These are phyloP conservation scores for Mollisia scopiformis DNA, from an alignment of 2,329 filamentous ascomycete species.

Conservation along the genomic window DNA sequence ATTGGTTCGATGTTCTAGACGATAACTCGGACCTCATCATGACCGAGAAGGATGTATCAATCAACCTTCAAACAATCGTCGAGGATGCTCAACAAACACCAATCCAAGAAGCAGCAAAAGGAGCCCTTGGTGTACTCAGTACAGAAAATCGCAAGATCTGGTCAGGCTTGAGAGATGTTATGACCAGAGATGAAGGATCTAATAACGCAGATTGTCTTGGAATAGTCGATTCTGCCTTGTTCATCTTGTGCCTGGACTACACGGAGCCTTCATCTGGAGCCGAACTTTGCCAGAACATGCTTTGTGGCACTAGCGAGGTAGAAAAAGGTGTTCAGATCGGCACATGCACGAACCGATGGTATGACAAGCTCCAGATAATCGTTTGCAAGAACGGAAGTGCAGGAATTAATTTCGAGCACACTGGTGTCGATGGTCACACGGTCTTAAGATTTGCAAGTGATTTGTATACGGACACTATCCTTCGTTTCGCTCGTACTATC, in stretches of 20 bases:
- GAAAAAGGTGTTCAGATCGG: slow-evolving; percentile 94
- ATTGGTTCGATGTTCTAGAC: slow-evolving; percentile 98
- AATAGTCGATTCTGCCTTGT: slow-evolving; percentile 92
- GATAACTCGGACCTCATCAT: slow-evolving; percentile 95
- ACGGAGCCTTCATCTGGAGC: slow-evolving; percentile 81
- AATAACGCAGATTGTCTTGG: slow-evolving; percentile 97
- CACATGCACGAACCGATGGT: slow-evolving; percentile 98
- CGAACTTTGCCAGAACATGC: slow-evolving; percentile 96
- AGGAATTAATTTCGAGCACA: slow-evolving; percentile 99
- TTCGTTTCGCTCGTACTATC: slow-evolving; percentile 92
- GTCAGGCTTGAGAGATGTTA: slow-evolving; percentile 86
- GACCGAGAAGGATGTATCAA: slow-evolving; percentile 89
- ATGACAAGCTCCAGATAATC: slow-evolving; percentile 98
- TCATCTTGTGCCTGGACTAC: slow-evolving; percentile 90
- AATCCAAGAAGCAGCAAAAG: slow-evolving; percentile 93
- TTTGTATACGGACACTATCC: slow-evolving; percentile 95
- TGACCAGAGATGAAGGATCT: slow-evolving; percentile 82
- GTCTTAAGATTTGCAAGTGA: slow-evolving; percentile 96
- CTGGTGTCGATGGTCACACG: slow-evolving; percentile 95
- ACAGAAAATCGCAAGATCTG: slow-evolving; percentile 97
- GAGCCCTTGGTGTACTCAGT: slow-evolving; percentile 88
- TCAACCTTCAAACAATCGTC: slow-evolving; percentile 90
- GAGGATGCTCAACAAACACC: slow-evolving; percentile 89
- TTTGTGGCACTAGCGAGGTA: slow-evolving; percentile 91
- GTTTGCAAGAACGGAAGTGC: slow-evolving; percentile 98